Conservation (phyloP, 2,329 filamentous ascomycete genomes). For the Orbilia ellipsospora region DNA sequence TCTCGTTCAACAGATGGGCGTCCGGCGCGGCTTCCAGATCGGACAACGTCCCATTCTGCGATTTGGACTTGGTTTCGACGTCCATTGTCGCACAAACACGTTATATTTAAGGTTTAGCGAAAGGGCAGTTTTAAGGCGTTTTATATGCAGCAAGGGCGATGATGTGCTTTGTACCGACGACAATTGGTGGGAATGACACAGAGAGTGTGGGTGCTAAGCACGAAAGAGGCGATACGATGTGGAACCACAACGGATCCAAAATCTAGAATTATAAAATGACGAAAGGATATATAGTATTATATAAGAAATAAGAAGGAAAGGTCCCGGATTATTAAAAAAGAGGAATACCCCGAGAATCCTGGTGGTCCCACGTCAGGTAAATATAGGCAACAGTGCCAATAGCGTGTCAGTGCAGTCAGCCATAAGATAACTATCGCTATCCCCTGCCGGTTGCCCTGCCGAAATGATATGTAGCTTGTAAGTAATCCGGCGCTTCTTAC, state of each 20-base stretch:
- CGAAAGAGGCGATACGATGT: not conserved
- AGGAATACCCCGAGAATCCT: not conserved
- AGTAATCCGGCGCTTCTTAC: no score
- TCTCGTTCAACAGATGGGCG: conserved; percentile 52
- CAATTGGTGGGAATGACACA: not conserved
- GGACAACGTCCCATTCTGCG: conserved; percentile 16
- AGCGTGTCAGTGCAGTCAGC: conserved; percentile 2
- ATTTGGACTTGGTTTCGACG: conserved; percentile 16
- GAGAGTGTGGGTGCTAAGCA: not conserved
- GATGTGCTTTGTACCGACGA: not conserved
- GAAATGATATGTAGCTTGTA: no score
- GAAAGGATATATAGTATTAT: no score
- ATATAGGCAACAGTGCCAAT: not conserved
- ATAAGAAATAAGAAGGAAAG: not conserved
- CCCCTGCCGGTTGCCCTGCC: no score
- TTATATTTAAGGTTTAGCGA: not conserved
- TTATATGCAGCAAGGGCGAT: conserved; percentile 8
- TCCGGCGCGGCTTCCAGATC: conserved; percentile 49
- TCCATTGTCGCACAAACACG: conserved; percentile 17
- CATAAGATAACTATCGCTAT: no score
- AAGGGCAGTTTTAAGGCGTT: not conserved
- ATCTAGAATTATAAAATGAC: not conserved
- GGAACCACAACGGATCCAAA: no score
- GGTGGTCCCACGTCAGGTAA: not conserved
- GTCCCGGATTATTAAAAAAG: not conserved